Evolutionary conservation across 257 asterid species (phyloP).

Genomic region (Salvia splendens): DNA sequence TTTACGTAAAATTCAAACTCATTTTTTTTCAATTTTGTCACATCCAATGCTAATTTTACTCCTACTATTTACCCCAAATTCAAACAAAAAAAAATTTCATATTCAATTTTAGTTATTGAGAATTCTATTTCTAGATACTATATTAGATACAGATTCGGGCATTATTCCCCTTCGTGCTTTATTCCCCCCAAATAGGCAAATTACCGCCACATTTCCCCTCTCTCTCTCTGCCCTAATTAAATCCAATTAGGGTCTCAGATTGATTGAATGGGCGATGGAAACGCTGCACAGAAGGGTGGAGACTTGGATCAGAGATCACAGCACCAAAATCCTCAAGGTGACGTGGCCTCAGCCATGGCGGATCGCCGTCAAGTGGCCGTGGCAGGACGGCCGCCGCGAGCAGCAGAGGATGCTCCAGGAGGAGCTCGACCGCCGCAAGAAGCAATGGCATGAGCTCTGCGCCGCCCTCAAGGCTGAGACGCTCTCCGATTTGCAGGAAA

Average conservation of each 20-base stretch:
- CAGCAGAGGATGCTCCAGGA: constrained; percentile 67
- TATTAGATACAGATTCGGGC: constrained; percentile 20
- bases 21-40: too few relatives aligned
- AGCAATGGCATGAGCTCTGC: constrained; percentile 77
- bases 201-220: constrained; percentile 32
- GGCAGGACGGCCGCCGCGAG: constrained; percentile 70
- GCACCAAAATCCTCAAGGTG: constrained; percentile 65
- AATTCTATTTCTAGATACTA: too few relatives aligned
- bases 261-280: constrained; percentile 60
- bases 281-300: constrained; percentile 74
- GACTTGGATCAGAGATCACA: constrained; percentile 90
- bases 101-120: too few relatives aligned
- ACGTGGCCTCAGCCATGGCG: constrained; percentile 91
- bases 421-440: constrained; percentile 72
- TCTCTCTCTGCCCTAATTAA: constrained; percentile 15
- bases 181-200: too few relatives aligned
- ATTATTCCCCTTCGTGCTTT: constrained; percentile 21
- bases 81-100: too few relatives aligned
- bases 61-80: too few relatives aligned
- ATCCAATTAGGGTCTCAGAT: constrained; percentile 46
- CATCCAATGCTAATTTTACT: too few relatives aligned
- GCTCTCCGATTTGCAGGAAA: constrained; percentile 85
- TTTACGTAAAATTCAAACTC: too few relatives aligned
- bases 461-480: constrained; percentile 85
- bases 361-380: constrained; percentile 80